Base-by-base conservation (phyloP, 495 filamentous ascomycete species). In the Penicillium antarcticum region DNA sequence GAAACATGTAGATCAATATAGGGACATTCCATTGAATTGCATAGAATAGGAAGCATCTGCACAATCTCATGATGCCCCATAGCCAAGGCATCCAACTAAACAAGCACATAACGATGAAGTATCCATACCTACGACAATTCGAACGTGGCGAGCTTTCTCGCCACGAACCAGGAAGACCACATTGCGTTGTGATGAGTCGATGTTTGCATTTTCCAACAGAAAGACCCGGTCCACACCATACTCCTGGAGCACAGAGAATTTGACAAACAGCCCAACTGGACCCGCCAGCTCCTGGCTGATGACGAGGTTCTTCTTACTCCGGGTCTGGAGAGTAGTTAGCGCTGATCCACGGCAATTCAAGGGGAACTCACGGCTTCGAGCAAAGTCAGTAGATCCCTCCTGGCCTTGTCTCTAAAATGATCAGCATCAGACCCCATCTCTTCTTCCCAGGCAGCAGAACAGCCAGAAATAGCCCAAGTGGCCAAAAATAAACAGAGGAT, bases 201-300 rank as follows among this genome's bases (percentile, higher is more conserved):
- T 86, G 73, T 96, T 95, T 58, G 87, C 87, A 69, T 97, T 96
- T 70, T 96, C 91, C 35, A 99, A 78, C 60, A 95, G 84, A 77
- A 96, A 97, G 48, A 97, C 84, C 57, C 91, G 94, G 69, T 97
- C 92, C 60, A 97, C 91, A 13, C 95, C 95, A 76, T 97, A 95
- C 58, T 99, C 92, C 52, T 89, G 86, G 17, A 90, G 80, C 38
- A 82, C 81, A 12, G 95, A 96, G 62, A 96, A 94, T 66, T 96
- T 97, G 73, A 95, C 87, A 63, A 97, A 86, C 48, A 95, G 79
- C 42, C 90, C 89, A 43, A 99, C 80, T 31, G 91, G 87, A 33
- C 92, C 92, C 56, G 92, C 91, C 58, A 99, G 80, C 60, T 85
- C 81, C 69, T 89, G 87, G 66, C 97, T 92, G 61, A 97, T 86